phyloP scores from a whole-genome alignment of 352 stramenopile genomes.

The Pseudoperonospora humuli region DNA sequence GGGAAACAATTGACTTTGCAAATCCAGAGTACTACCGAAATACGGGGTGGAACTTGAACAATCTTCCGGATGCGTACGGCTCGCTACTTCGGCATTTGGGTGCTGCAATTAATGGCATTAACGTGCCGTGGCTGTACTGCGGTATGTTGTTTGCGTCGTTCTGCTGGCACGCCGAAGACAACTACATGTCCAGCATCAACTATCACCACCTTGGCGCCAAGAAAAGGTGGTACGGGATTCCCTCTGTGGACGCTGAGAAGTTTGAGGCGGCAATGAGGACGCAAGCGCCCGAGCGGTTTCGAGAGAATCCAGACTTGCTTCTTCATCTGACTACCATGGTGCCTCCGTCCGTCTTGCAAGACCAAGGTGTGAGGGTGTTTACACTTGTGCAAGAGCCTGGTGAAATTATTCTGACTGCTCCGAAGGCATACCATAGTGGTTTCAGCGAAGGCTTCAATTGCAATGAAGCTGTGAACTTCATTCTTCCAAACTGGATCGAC shows the following conservation, averaged over 20 bases:
- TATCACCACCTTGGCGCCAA: conserved; percentile 95
- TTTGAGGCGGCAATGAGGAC: conserved; percentile 50
- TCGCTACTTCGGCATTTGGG: conserved; percentile 92
- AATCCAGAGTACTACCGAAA: conserved; percentile 67
- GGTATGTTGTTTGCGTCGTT: conserved; percentile 97
- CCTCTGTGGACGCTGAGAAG: conserved; percentile 37
- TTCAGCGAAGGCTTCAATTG: conserved; percentile 95
- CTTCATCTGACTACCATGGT: conserved; percentile 77
- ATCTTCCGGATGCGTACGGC: conserved; percentile 88
- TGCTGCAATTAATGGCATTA: conserved; percentile 94
- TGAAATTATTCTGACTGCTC: conserved; percentile 97
- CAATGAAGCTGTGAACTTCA: conserved; percentile 86
- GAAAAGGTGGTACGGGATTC: conserved; percentile 95
- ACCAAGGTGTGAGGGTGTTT: conserved; percentile 47
- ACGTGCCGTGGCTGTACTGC: conserved; percentile 98
- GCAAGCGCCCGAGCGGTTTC: conserved; percentile 53
- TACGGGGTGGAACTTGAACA: conserved; percentile 97
- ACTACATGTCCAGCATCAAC: conserved; percentile 99
- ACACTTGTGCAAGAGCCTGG: conserved; percentile 80
- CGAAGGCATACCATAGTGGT: conserved; percentile 93
- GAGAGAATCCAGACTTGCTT: conserved; percentile 49
- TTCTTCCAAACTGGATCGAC: conserved; percentile 79
- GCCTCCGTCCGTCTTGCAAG: conserved; percentile 37
- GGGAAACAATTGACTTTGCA: conserved; percentile 45
- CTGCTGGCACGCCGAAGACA: conserved; percentile 98